phyloP scores from a whole-genome alignment of 2,329 filamentous ascomycete genomes.

The Exophiala mesophila region DNA sequence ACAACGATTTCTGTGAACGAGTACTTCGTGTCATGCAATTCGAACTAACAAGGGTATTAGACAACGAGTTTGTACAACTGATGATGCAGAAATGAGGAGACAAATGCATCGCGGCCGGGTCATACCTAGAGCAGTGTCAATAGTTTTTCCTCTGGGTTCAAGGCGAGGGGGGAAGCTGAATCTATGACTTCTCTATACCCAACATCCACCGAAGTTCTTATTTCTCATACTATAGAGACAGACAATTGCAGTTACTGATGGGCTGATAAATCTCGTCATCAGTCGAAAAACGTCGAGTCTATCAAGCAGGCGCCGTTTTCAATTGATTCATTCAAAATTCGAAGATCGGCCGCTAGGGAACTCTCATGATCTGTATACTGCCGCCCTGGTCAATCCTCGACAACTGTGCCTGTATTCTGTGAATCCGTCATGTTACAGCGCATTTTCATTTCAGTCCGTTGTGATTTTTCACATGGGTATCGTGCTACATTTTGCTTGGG shows the following conservation, averaged over 20 bases:
- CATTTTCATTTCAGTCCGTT: too few species aligned
- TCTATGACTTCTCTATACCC: neutral
- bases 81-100: constrained; percentile 84
- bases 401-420: too few species aligned
- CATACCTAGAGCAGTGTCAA: too few species aligned
- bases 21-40: neutral
- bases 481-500: neutral
- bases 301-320: neutral
- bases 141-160: too few species aligned
- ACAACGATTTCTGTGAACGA: too few species aligned
- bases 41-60: constrained; percentile 42
- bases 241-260: neutral
- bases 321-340: neutral
- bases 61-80: constrained; percentile 89
- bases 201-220: neutral
- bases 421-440: too few species aligned
- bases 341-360: too few species aligned
- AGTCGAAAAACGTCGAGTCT: neutral
- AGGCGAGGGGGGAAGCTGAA: too few species aligned
- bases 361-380: too few species aligned
- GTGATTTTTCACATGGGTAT: constrained; percentile 8
- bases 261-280: neutral
- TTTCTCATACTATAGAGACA: neutral
- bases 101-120: too few species aligned
- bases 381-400: too few species aligned